Base-by-base conservation (phyloP, 495 filamentous ascomycete species). In the Neurospora sp. region DNA sequence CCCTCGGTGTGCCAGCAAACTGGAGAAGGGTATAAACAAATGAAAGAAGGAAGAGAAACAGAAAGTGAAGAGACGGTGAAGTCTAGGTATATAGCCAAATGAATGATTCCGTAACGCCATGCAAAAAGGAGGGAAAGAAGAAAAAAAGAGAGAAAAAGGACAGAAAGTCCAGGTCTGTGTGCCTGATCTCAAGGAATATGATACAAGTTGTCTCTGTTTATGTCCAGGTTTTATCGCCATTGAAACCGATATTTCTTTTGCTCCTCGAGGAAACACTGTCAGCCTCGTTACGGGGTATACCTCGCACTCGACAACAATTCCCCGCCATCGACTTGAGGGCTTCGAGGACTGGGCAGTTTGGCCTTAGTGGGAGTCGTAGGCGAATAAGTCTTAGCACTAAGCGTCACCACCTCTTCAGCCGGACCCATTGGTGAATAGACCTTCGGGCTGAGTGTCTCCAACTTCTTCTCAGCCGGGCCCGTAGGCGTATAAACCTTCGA, bases 331-430 rank as follows among this genome's bases (percentile, higher is more conserved):
- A 3, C 12, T 5, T 3, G 27, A 12, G 71, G 71, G 71, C 54
- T 39, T 39, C 41, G 11, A 42, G 84, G 83, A 46, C 84, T 85
- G 8, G 84, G 81, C 0, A 84, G 75, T 74, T 81, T 86, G 27
- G 76, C 73, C 69, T 81, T 85, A 31, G 77, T 83, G 3, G 83
- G 83, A 23, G 80, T 85, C 1, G 76, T 74, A 6, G 83, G 84
- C 46, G 76, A 77, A 73, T 86, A 86, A 39, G 85, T 79, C 12
- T 77, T 81, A 0, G 85, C 81, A 38, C 77, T 84, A 14, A 86
- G 78, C 0, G 80, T 85, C 18, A 76, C 75, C 20, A 38, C 54
- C 31, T 69, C 31, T 46, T 77, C 72, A 35, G 54, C 54, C 14
- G 54, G 14, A 16, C 14, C 7, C 2, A 6, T 66, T 66, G 54